Evolutionary conservation across 2,329 filamentous ascomycete genomes (phyloP).

Genomic region (Lasiodiplodia citricola): DNA sequence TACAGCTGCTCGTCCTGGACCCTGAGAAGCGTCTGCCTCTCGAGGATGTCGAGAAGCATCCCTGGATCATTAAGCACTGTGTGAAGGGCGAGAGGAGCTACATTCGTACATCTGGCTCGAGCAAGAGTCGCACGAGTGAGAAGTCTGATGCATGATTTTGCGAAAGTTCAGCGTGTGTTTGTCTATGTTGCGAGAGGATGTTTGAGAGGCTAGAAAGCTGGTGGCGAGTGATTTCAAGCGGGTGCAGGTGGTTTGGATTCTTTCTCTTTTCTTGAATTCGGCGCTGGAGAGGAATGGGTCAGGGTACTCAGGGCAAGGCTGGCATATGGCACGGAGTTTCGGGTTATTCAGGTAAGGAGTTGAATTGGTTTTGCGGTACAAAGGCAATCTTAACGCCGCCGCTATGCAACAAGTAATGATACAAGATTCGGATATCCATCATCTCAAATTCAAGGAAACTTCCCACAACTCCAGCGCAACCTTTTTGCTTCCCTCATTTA

Average conservation of each 20-base stretch:
- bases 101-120: conserved; percentile 32
- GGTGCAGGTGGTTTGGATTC: neutral
- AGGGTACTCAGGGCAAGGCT: neutral
- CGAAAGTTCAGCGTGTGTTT: neutral
- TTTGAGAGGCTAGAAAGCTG: neutral
- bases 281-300: neutral
- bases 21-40: conserved; percentile 91
- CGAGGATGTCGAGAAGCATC: conserved; percentile 85
- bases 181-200: neutral
- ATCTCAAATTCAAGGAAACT: neutral
- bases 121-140: conserved; percentile 25
- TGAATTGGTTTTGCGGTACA: conserved; percentile 26
- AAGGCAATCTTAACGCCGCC: conserved; percentile 22
- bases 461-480: neutral
- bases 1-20: conserved; percentile 75
- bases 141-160: conserved; percentile 19
- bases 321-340: conserved; percentile 16
- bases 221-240: neutral
- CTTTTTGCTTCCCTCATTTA: conserved; percentile 41
- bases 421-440: conserved; percentile 20
- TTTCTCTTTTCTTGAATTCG: neutral
- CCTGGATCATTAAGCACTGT: conserved; percentile 98
- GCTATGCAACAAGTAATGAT: conserved; percentile 27
- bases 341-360: conserved; percentile 18
- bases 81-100: conserved; percentile 50